Percentiles rank a stretch among this genome's conserved stretches.
phyloP scores from a whole-genome alignment of 345 rosid species.

The Populus euphratica region DNA sequence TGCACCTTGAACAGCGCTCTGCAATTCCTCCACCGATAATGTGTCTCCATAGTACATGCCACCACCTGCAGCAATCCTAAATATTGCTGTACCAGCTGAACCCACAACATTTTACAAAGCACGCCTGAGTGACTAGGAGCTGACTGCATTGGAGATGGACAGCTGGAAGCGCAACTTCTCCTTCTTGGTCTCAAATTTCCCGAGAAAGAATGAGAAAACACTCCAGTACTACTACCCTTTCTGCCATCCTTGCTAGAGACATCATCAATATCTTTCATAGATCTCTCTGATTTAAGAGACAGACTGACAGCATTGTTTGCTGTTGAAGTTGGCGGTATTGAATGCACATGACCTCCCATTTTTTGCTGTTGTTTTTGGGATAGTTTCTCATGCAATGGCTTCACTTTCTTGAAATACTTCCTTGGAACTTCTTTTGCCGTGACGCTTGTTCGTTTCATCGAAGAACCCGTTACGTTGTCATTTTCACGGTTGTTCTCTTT shows the following conservation, averaged over 20 bases:
- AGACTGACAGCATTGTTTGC: conserved; percentile 8
- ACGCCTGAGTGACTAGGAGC: conserved; percentile 92
- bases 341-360: conserved; percentile 13
- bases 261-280: conserved; percentile 17
- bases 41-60: conserved; percentile 24
- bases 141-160: conserved; percentile 85
- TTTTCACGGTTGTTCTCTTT: conserved; percentile 46
- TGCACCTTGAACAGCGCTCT: conserved; percentile 92
- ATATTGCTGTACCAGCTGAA: background rate
- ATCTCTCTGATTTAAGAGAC: conserved; percentile 26
- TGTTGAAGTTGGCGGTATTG: conserved; percentile 1
- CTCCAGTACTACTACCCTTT: conserved; percentile 25
- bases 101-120: conserved; percentile 37
- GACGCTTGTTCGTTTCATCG: conserved; percentile 68
- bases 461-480: conserved; percentile 23
- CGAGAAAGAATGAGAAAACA: conserved; percentile 67
- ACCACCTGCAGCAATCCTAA: conserved; percentile 5
- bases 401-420: conserved; percentile 84
- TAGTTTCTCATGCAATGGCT: conserved; percentile 85
- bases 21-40: conserved; percentile 88
- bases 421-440: conserved; percentile 79
- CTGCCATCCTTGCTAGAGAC: conserved; percentile 16
- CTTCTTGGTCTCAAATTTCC: conserved; percentile 77
- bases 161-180: conserved; percentile 64
- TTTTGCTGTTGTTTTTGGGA: conserved; percentile 62